These are phyloP conservation scores for Saccharomyces kudriavzevii DNA, from an alignment of 805 yeast genomes.

Conservation along the genomic window DNA sequence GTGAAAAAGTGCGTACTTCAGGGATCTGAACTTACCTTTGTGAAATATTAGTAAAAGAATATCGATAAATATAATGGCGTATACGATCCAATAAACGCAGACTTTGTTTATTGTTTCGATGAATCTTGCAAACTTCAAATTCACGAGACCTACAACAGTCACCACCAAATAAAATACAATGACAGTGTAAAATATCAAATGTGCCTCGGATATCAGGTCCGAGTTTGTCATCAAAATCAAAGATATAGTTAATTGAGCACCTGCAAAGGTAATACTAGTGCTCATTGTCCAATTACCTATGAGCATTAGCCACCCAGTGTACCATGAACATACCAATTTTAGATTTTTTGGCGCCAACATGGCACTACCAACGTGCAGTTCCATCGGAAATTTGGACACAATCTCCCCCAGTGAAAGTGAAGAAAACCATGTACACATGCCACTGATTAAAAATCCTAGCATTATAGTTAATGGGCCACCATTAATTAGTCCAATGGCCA, in stretches of 20 bases:
- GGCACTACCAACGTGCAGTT: slow-evolving; percentile 71
- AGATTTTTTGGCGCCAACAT: slow-evolving; percentile 52
- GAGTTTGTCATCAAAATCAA: slow-evolving; percentile 55
- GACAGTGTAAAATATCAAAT: slow-evolving; percentile 44
- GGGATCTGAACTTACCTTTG: slow-evolving; percentile 47
- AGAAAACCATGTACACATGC: slow-evolving; percentile 53
- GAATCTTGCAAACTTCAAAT: slow-evolving; percentile 49
- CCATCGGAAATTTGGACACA: slow-evolving; percentile 66
- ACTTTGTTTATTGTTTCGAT: slow-evolving; percentile 57
- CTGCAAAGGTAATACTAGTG: slow-evolving; percentile 65
- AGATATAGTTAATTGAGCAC: slow-evolving; percentile 64
- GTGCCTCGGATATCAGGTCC: slow-evolving; percentile 43
- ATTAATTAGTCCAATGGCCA: slow-evolving; percentile 61
- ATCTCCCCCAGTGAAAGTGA: slow-evolving; percentile 72
- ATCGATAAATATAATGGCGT: slow-evolving; percentile 62
- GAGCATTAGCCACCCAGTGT: slow-evolving; percentile 66
- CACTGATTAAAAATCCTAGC: slow-evolving; percentile 66
- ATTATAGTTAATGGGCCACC: slow-evolving; percentile 73
- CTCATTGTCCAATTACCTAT: slow-evolving; percentile 76
- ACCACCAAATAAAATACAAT: slow-evolving; percentile 50
- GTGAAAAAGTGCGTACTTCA: slow-evolving; percentile 50
- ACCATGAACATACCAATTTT: slow-evolving; percentile 60
- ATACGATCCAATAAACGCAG: slow-evolving; percentile 70
- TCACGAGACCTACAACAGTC: slow-evolving; percentile 52
- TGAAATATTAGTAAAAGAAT: slow-evolving; percentile 50